Conservation (phyloP, 192 early-diverging fungal genomes). For the Phycomyces nitens region DNA sequence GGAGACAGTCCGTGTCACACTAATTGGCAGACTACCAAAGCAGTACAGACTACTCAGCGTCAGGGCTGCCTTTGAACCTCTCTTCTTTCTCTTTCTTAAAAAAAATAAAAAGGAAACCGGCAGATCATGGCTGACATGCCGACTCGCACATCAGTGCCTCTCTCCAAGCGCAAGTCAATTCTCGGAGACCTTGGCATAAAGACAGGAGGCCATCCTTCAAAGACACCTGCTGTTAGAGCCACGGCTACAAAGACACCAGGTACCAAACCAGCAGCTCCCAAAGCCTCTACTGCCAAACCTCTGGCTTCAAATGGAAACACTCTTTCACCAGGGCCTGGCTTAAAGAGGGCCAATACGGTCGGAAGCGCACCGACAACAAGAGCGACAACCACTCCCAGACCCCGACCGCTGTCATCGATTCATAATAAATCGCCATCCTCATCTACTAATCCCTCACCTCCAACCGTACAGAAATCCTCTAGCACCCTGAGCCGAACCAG, state of each 20-base stretch:
- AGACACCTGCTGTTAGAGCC: not conserved
- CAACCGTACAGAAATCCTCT: not conserved
- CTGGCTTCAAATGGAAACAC: not conserved
- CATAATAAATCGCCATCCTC: not conserved
- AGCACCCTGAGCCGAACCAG: not conserved
- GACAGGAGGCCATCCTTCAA: not conserved
- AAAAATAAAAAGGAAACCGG: not conserved
- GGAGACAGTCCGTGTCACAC: slow-evolving; percentile 1
- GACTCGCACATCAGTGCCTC: not conserved
- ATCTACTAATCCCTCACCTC: not conserved
- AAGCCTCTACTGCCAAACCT: not conserved
- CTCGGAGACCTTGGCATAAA: slow-evolving; percentile 15
- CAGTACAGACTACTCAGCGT: not conserved
- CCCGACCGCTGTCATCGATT: not conserved
- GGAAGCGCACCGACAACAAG: not conserved
- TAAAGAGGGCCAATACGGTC: not conserved
- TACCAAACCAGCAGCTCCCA: not conserved
- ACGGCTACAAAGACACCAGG: not conserved
- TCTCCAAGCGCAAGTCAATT: slow-evolving; percentile 8
- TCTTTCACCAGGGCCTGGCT: not conserved
- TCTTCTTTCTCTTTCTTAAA: not conserved
- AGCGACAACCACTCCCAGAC: slow-evolving; percentile 1
- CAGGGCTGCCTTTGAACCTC: not conserved
- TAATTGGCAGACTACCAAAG: not conserved
- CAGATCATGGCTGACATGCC: not conserved